These are phyloP conservation scores for Aaosphaeria arxii DNA, from an alignment of 2,329 filamentous ascomycete genomes.

Conservation along the genomic window DNA sequence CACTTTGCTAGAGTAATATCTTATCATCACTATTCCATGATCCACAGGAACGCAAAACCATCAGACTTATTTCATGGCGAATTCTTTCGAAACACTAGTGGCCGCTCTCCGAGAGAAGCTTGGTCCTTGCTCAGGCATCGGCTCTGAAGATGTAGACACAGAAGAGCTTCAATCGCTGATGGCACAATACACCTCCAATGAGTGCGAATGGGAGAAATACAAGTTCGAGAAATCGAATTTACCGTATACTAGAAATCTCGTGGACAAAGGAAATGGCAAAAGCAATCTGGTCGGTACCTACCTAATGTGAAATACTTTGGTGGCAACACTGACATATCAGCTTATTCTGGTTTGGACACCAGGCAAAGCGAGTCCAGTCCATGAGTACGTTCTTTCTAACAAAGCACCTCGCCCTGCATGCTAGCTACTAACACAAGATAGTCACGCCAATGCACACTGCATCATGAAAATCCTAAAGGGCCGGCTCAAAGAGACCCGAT, in stretches of 20 bases:
- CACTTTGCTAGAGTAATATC: no score
- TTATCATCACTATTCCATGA: no score
- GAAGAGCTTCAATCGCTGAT: constrained; percentile 69
- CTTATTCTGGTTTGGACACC: constrained; percentile 88
- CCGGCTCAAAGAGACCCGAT: constrained; percentile 75
- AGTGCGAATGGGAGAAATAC: constrained; percentile 71
- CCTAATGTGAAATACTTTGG: not conserved
- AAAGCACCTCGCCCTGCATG: not conserved
- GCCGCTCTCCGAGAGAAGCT: constrained; percentile 69
- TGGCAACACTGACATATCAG: constrained; percentile 43
- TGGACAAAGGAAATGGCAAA: constrained; percentile 84
- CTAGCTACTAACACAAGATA: constrained; percentile 11
- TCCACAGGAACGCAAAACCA: no score
- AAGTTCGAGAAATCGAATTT: constrained; percentile 68
- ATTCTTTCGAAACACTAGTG: constrained; percentile 52
- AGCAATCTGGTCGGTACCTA: constrained; percentile 62
- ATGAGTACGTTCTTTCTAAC: constrained; percentile 54
- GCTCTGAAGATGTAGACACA: constrained; percentile 78
- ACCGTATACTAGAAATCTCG: constrained; percentile 82
- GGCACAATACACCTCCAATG: constrained; percentile 67
- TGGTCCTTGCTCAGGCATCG: constrained; percentile 76
- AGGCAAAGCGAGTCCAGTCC: constrained; percentile 77
- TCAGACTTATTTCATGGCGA: no score
- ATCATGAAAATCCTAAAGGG: constrained; percentile 86
- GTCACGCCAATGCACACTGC: constrained; percentile 73